Evolutionary conservation across 768 basidiomycete genomes (phyloP).

Genomic region (Mycena floridula): DNA sequence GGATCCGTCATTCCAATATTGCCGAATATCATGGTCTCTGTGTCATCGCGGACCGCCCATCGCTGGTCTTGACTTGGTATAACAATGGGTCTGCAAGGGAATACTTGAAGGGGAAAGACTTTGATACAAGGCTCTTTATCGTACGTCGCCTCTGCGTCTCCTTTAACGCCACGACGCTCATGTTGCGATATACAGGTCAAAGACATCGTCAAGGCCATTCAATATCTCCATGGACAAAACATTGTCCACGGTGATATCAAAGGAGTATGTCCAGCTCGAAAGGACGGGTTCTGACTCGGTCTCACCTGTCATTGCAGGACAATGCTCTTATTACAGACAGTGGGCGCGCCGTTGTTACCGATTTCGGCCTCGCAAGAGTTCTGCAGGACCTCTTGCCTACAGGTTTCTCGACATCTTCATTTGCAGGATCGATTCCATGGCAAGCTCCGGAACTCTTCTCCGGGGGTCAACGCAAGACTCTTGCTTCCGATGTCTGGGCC

Average conservation of each 20-base stretch:
- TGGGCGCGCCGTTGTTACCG: background rate
- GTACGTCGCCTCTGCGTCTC: background rate
- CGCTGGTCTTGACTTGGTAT: background rate
- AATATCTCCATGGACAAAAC: background rate
- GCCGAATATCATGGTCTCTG: background rate
- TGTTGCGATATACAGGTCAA: background rate
- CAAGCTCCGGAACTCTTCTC: background rate
- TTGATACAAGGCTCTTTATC: background rate
- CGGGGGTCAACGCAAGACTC: background rate
- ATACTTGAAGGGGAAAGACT: background rate
- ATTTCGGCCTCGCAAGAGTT: background rate
- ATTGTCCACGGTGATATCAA: background rate
- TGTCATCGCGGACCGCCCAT: background rate
- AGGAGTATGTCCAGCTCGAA: background rate
- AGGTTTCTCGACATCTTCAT: background rate
- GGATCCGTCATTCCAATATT: background rate
- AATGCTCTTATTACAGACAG: background rate
- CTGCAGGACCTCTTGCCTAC: background rate
- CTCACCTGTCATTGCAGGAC: background rate
- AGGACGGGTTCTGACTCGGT: background rate
- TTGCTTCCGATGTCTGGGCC: background rate
- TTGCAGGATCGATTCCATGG: background rate
- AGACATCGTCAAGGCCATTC: background rate
- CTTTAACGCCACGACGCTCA: background rate
- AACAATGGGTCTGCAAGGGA: background rate